Conservation (phyloP, 164 flowering plant genomes). For the Cinnamomum chago region DNA sequence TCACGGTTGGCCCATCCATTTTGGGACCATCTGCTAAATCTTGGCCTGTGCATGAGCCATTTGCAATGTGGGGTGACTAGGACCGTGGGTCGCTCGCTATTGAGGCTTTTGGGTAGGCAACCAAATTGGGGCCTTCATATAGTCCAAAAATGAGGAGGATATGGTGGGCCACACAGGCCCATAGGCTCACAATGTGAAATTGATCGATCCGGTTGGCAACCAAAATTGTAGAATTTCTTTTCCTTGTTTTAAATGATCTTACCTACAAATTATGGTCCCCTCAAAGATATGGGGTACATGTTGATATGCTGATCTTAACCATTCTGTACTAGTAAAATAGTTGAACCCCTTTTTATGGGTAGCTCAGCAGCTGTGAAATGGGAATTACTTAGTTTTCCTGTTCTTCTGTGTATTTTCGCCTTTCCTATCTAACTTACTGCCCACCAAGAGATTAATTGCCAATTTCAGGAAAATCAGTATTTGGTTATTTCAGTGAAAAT, state of each 20-base stretch:
- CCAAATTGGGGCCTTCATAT: not conserved
- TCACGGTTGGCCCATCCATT: not conserved
- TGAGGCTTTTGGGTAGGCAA: not conserved
- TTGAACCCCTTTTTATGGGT: not conserved
- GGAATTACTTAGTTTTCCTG: too few relatives aligned
- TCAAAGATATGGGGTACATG: not conserved
- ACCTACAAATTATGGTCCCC: not conserved
- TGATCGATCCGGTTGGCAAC: not conserved
- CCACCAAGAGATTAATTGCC: too few relatives aligned
- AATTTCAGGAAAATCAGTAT: too few relatives aligned
- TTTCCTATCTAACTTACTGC: too few relatives aligned
- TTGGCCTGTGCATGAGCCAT: not conserved
- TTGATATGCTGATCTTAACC: too few relatives aligned
- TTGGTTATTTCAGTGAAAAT: too few relatives aligned
- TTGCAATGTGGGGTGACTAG: not conserved
- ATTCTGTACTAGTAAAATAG: too few relatives aligned
- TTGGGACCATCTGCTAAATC: not conserved
- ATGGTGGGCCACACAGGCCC: not conserved
- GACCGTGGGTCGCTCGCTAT: too few relatives aligned
- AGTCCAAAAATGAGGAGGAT: not conserved
- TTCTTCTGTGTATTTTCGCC: not conserved
- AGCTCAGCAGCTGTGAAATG: not conserved
- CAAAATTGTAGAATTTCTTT: not conserved
- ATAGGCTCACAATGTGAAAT: too few relatives aligned
- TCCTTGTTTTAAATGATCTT: too few relatives aligned